Evolutionary conservation across 306 rosid genomes (phyloP), one percentile per base, ranked within the genome.

Genomic region (Lathyrus aphaca): DNA sequence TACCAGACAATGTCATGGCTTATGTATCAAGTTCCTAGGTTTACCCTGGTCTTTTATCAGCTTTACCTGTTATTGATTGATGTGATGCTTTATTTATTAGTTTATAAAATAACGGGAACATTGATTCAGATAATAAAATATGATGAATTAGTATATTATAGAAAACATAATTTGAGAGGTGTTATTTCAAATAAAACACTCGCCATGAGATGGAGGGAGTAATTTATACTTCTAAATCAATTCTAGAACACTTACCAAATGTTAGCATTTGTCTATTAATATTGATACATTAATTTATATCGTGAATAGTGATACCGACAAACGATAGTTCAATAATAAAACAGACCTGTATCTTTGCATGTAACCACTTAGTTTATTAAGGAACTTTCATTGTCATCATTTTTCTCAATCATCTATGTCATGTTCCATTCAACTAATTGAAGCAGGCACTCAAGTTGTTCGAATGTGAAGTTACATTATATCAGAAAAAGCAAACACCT

Each of bases 401-500:
- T 72, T 61, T 53, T 37, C 59, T 30, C 44, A 55, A 46, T 63
- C 49, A 68, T 79, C 54, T 35, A 15, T 67, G 45, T 62, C 82
- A 60, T n/a, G 32, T 63, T 51, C 43, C 53, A 15, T 49, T 67
- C 73, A 74, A 63, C 43, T 5, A 56, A 62, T 57, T 56, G 57
- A 71, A 64, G 64, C 37, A 56, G 10, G 7, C 44, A 39, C 61
- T n/a, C 43, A 53, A 67, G 54, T 54, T 18, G 55, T 70, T 75
- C 66, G 68, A 71, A 61, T 58, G 71, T 27, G 45, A 38, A 49
- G 51, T 14, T 6, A 40, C 45, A 44, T 62, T 70, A 37, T 48
- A 18, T 44, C 15, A 27, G 50, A 78, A 37, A 51, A 72, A 63
- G 65, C 66, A 61, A 74, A 74, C 25, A 68, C 5, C 25, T 63